Base-by-base conservation (phyloP, 306 rosid genomes). In the Malus sylvestris region DNA sequence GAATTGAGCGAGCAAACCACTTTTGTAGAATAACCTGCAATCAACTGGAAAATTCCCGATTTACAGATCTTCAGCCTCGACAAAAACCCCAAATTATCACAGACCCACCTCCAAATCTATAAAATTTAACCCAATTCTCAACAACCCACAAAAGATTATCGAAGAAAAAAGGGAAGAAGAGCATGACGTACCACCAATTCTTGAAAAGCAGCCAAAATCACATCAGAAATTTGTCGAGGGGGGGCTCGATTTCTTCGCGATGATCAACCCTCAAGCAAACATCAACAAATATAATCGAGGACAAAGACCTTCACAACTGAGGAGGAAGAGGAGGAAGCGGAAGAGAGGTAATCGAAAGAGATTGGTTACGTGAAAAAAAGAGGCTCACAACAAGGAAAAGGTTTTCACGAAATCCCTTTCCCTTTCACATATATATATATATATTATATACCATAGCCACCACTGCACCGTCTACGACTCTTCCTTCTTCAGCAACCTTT, bases 111-210 rank as follows among this genome's bases (percentile, higher is more conserved):
- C 51, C 72, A 42, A 42, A 42, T 42, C 45, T 42, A 42, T 8
- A 42, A 44, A 76, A 67, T 61, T 46, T 22, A 67, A 85, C 53
- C 73, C 74, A 70, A 52, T 74, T 60, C 70, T 65, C 66, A 15
- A 52, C 73, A 78, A 62, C 29, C 71, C 68, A 25, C 67, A 16
- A 68, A 45, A 32, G 72, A 49, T 52, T 55, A 76, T 33, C 67
- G 27, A 46, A 6, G 4, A 25, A 25, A 22, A 12, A 57, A 57
- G 11, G 10, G 52, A 70, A 70, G 25, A 10, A 51, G 27, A 53
- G 86, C 80, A 73, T 25, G 45, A 74, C 81, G 75, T 57, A 77
- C 80, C 30, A 44, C 68, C 66, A 44, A 73, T 73, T 85, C 85
- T 81, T 25, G 76, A 81, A 68, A 79, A 55, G 52, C 12, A 73